These are phyloP conservation scores for Zalerion maritima DNA, from an alignment of 495 filamentous ascomycete species.

Conservation along the genomic window DNA sequence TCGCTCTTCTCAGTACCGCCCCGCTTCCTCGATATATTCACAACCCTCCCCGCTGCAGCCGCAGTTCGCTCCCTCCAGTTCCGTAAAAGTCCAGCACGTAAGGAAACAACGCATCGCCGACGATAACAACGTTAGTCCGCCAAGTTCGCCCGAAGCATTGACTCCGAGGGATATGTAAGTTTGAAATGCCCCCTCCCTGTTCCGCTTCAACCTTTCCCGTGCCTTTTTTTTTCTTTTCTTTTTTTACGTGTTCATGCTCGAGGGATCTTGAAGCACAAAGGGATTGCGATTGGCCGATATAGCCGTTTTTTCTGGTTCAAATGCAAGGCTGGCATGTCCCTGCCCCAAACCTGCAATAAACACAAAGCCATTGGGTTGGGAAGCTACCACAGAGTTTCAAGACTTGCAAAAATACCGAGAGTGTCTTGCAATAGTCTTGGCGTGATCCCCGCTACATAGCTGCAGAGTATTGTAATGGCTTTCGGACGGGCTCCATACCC, in stretches of 20 bases:
- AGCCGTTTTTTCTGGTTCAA: slow-evolving; percentile 6
- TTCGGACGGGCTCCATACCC: slow-evolving; percentile 3
- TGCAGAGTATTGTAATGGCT: not conserved
- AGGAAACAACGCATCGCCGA: slow-evolving; percentile 15
- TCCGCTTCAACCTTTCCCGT: no score
- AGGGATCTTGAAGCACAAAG: slow-evolving; percentile 2
- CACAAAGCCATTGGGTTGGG: no score
- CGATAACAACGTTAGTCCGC: slow-evolving; percentile 29
- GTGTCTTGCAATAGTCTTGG: no score
- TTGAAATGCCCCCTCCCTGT: no score
- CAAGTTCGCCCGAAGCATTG: slow-evolving; percentile 30
- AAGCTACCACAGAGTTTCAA: no score
- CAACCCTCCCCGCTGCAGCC: slow-evolving; percentile 13
- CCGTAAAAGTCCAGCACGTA: slow-evolving; percentile 19
- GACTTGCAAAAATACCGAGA: no score
- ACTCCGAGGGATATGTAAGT: slow-evolving; percentile 19
- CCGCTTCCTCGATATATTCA: slow-evolving; percentile 28
- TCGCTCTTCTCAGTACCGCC: no score
- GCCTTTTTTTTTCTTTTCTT: no score
- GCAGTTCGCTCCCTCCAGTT: slow-evolving; percentile 14
- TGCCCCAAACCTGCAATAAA: no score
- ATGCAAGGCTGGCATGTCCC: no score
- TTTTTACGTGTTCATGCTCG: slow-evolving; percentile 5
- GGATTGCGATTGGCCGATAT: slow-evolving; percentile 4
- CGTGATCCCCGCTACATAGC: not conserved